These are phyloP conservation scores for Canavalia ensiformis DNA, from an alignment of 306 rosid species.

Conservation along the genomic window DNA sequence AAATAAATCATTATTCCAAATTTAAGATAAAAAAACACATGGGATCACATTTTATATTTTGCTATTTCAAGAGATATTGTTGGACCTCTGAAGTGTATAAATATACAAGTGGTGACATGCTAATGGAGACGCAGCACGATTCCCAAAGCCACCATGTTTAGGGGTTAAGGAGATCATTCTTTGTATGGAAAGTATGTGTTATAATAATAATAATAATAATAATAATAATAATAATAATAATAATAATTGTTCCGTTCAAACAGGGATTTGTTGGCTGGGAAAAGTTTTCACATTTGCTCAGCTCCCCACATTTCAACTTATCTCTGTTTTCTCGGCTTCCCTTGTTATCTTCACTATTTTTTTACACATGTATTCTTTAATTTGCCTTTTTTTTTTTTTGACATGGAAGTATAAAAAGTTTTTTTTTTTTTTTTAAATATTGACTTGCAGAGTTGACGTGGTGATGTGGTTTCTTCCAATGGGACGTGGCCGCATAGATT, in stretches of 20 bases:
- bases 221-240: conserved; percentile 19
- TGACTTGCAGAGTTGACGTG: conserved; percentile 46
- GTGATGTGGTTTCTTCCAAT: conserved; percentile 58
- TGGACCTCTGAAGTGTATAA: neutral
- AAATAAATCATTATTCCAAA: neutral
- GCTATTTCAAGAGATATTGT: neutral
- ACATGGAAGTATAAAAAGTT: neutral
- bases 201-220: neutral
- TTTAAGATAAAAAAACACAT: neutral
- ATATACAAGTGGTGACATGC: neutral
- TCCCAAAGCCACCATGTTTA: neutral
- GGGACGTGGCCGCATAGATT: conserved; percentile 47
- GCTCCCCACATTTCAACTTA: conserved; percentile 15
- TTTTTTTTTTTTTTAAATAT: conserved; percentile 21
- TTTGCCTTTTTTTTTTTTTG: neutral
- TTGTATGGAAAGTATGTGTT: neutral
- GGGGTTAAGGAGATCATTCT: neutral
- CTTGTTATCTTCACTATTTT: neutral
- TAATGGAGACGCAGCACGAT: neutral
- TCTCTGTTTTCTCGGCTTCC: neutral
- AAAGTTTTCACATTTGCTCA: conserved; percentile 49
- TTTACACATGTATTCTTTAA: neutral
- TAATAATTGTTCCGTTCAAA: conserved; percentile 52
- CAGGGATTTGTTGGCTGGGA: conserved; percentile 66
- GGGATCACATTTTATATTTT: neutral